phyloP scores from a whole-genome alignment of 2,329 filamentous ascomycete genomes.

The Stemphylium lycopersici region DNA sequence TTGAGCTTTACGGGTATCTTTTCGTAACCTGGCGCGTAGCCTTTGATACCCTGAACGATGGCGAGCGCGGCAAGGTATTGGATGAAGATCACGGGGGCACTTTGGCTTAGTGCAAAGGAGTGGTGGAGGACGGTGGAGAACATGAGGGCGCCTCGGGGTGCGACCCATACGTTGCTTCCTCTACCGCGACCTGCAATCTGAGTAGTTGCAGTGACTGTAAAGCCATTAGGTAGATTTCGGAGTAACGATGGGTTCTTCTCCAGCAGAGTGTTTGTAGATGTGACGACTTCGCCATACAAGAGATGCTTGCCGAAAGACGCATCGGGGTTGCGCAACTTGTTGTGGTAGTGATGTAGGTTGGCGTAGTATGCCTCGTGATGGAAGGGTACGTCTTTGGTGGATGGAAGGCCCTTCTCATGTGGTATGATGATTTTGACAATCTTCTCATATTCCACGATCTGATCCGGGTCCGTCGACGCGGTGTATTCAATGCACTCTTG shows the following conservation, averaged over 20 bases:
- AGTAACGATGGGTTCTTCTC: slow-evolving; percentile 90
- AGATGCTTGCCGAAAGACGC: slow-evolving; percentile 75
- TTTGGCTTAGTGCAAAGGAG: slow-evolving; percentile 71
- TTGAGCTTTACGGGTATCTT: slow-evolving; percentile 84
- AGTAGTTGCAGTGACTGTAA: slow-evolving; percentile 83
- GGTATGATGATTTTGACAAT: slow-evolving; percentile 75
- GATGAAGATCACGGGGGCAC: slow-evolving; percentile 85
- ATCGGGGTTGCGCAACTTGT: slow-evolving; percentile 61
- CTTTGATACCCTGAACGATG: slow-evolving; percentile 80
- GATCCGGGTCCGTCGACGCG: slow-evolving; percentile 53
- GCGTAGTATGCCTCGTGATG: slow-evolving; percentile 81
- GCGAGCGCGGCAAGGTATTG: slow-evolving; percentile 93
- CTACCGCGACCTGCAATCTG: slow-evolving; percentile 88
- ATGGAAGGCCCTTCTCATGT: slow-evolving; percentile 72
- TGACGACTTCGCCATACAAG: slow-evolving; percentile 89
- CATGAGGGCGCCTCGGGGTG: slow-evolving; percentile 82
- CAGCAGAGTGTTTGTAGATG: slow-evolving; percentile 89
- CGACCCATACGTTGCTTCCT: slow-evolving; percentile 93
- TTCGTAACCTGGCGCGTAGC: slow-evolving; percentile 77
- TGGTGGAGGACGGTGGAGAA: slow-evolving; percentile 91
- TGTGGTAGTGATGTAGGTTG: slow-evolving; percentile 71
- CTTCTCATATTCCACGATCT: slow-evolving; percentile 75
- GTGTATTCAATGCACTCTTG: slow-evolving; percentile 39
- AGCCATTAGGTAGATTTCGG: slow-evolving; percentile 78
- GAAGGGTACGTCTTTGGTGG: slow-evolving; percentile 79